A percentile compares a stretch with the other conserved stretches of the same genome.
Evolutionary conservation across 2,329 filamentous ascomycete genomes (phyloP).

Genomic region (Penicillium sp.): DNA sequence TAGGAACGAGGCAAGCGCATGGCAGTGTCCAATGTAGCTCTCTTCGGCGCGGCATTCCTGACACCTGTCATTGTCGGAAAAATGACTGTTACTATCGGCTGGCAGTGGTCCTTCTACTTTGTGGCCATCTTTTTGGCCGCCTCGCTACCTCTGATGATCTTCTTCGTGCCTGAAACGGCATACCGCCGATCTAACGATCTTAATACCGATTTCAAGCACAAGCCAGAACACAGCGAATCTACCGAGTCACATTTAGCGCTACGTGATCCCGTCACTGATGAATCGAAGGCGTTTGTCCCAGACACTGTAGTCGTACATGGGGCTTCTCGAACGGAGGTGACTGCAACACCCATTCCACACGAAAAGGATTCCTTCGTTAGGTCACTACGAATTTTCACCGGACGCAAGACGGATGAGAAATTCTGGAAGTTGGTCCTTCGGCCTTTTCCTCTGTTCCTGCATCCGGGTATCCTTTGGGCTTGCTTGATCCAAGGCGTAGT

Average conservation of each 20-base stretch:
- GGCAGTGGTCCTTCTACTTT: slow-evolving; percentile 88
- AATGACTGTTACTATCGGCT: slow-evolving; percentile 77
- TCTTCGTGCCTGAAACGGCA: slow-evolving; percentile 85
- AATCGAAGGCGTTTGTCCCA: slow-evolving; percentile 18
- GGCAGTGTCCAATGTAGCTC: slow-evolving; percentile 76
- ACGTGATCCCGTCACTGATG: slow-evolving; percentile 18
- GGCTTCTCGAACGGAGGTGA: slow-evolving; percentile 19
- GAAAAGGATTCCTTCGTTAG: slow-evolving; percentile 64
- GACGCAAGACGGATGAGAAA: slow-evolving; percentile 77
- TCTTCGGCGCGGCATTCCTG: slow-evolving; percentile 74
- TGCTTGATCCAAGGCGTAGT: slow-evolving; percentile 84
- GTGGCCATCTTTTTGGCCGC: slow-evolving; percentile 80
- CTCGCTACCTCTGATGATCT: slow-evolving; percentile 72
- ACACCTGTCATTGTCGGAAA: slow-evolving; percentile 92
- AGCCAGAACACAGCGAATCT: slow-evolving; percentile 31
- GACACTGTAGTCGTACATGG: slow-evolving; percentile 5
- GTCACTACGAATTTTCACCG: slow-evolving; percentile 74
- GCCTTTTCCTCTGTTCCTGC: slow-evolving; percentile 80
- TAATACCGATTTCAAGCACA: slow-evolving; percentile 69
- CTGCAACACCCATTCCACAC: slow-evolving; percentile 40
- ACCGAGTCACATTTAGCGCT: slow-evolving; percentile 21
- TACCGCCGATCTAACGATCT: slow-evolving; percentile 70
- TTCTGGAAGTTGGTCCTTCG: slow-evolving; percentile 71
- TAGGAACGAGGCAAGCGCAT: slow-evolving; percentile 81
- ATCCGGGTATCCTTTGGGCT: slow-evolving; percentile 84